Evolutionary conservation across 345 rosid genomes (phyloP).

Genomic region (Isatis tinctoria): DNA sequence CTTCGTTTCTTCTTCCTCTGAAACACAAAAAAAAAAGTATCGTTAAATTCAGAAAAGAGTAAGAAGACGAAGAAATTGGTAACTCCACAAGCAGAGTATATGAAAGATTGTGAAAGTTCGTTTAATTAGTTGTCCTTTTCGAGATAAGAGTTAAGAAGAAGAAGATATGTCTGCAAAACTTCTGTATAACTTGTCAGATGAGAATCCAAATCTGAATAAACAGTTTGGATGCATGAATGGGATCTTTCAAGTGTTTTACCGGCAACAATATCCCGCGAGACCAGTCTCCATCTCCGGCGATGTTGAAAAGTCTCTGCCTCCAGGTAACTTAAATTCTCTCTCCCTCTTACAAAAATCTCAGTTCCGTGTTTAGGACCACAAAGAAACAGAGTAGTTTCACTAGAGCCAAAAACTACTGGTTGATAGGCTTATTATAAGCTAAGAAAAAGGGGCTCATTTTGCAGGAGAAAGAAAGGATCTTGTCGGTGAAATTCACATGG

Average conservation of each 20-base stretch:
- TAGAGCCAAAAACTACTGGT: constrained; percentile 7
- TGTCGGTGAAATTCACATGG: constrained; percentile 33
- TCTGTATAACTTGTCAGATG: constrained; percentile 55
- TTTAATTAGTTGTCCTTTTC: background rate
- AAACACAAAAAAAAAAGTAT: background rate
- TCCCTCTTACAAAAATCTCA: constrained; percentile 13
- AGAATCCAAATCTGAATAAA: constrained; percentile 64
- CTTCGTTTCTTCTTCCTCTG: constrained; percentile 16
- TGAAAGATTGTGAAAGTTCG: background rate
- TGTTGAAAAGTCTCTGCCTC: constrained; percentile 17
- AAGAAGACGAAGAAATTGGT: constrained; percentile 1
- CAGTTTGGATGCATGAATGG: constrained; percentile 92
- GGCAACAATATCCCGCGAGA: constrained; percentile 45
- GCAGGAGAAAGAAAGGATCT: constrained; percentile 47
- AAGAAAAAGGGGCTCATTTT: constrained; percentile 2
- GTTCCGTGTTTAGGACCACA: constrained; percentile 17
- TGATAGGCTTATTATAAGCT: constrained; percentile 8
- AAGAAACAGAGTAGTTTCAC: constrained; percentile 8
- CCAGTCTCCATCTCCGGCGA: constrained; percentile 14
- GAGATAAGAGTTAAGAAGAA: constrained; percentile 8
- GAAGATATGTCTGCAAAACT: constrained; percentile 64
- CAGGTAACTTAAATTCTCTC: constrained; percentile 27
- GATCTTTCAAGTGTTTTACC: constrained; percentile 70
- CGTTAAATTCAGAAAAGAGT: constrained; percentile 6
- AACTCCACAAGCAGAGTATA: constrained; percentile 3